Evolutionary conservation across 768 basidiomycete genomes (phyloP).

Genomic region (Calocera cornea): DNA sequence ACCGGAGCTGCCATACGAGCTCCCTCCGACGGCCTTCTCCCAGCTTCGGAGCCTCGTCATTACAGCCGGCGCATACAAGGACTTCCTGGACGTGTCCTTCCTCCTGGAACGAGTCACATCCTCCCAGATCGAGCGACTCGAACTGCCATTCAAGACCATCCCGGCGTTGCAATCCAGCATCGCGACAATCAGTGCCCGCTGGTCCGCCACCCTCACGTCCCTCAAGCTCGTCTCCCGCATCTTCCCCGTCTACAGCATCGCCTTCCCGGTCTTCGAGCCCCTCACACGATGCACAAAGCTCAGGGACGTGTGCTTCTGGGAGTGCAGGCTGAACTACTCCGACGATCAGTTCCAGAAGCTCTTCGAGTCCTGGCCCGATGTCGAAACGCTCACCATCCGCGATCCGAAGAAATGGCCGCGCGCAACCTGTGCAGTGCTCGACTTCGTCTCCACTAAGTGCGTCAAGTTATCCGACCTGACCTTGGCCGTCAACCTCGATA

Average conservation of each 20-base stretch:
- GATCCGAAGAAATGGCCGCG: slow-evolving; percentile 1
- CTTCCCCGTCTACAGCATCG: not conserved
- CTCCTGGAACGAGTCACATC: not conserved
- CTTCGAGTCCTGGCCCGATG: not conserved
- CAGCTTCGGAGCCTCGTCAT: not conserved
- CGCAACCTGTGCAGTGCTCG: not conserved
- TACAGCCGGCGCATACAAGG: not conserved
- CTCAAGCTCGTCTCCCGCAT: slow-evolving; percentile 4
- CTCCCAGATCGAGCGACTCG: not conserved
- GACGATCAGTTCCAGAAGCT: not conserved
- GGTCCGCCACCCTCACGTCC: not conserved
- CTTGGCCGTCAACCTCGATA: not conserved
- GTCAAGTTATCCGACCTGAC: not conserved
- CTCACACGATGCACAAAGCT: not conserved
- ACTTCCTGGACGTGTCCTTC: slow-evolving; percentile 2
- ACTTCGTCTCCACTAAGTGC: not conserved
- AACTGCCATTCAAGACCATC: slow-evolving; percentile 1
- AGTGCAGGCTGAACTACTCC: slow-evolving; percentile 5
- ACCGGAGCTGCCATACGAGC: not conserved
- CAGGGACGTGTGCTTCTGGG: not conserved
- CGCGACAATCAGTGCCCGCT: not conserved
- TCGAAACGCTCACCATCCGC: not conserved
- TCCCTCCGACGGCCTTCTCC: not conserved
- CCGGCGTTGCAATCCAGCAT: not conserved
- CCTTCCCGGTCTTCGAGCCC: slow-evolving; percentile 1